phyloP scores from a whole-genome alignment of 1,284 basidiomycete species.

The Volvariella volvacea region DNA sequence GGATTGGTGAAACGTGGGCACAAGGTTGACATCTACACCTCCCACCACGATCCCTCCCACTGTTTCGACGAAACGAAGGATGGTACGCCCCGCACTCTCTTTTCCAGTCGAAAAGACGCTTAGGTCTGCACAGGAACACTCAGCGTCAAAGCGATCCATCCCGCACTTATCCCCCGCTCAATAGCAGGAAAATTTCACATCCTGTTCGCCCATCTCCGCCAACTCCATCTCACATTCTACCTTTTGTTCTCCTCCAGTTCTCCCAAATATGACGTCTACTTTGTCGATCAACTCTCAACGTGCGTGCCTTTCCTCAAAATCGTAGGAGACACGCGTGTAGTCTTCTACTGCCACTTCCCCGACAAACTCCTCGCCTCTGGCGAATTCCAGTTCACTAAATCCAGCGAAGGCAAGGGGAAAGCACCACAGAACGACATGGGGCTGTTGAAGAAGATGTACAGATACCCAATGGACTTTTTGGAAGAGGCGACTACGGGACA shows the following conservation, averaged over 20 bases:
- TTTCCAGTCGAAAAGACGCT: background rate
- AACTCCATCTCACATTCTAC: constrained; percentile 71
- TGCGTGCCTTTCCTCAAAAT: constrained; percentile 80
- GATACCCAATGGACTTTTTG: constrained; percentile 84
- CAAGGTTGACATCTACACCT: constrained; percentile 89
- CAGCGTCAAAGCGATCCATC: constrained; percentile 68
- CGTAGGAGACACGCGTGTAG: constrained; percentile 66
- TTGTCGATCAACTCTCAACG: constrained; percentile 93
- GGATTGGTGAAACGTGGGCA: constrained; percentile 84
- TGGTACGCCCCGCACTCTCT: constrained; percentile 38
- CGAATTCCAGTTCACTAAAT: constrained; percentile 54
- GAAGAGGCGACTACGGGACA: constrained; percentile 80
- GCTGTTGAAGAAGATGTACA: constrained; percentile 69
- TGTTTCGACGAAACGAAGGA: constrained; percentile 90
- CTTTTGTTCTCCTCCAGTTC: constrained; percentile 42
- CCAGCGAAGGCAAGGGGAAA: constrained; percentile 26
- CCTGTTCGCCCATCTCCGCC: constrained; percentile 83
- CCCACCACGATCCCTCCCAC: constrained; percentile 79
- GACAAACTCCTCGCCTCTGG: constrained; percentile 87
- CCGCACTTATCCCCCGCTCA: constrained; percentile 76
- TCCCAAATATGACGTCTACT: constrained; percentile 74
- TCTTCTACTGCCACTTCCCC: constrained; percentile 98
- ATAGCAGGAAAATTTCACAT: constrained; percentile 79
- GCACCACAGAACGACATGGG: constrained; percentile 13
- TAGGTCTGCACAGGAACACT: constrained; percentile 62